phyloP scores from a whole-genome alignment of 495 filamentous ascomycete genomes.

The Oidiodendron maius region DNA sequence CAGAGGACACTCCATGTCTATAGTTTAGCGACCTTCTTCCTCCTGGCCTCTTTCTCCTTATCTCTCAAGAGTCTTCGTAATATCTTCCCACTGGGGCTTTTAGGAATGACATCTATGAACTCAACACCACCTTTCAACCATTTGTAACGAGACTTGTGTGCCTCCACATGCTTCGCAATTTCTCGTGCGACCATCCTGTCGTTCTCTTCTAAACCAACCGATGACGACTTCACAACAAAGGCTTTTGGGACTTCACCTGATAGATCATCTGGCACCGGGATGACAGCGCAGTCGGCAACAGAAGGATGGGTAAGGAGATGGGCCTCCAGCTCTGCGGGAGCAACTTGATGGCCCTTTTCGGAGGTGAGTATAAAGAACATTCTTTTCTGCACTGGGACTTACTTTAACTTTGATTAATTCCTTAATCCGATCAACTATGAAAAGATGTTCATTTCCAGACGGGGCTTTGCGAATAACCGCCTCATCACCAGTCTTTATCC shows the following conservation, averaged over 20 bases:
- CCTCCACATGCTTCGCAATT: slow-evolving; percentile 71
- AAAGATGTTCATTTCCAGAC: slow-evolving; percentile 65
- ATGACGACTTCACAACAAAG: slow-evolving; percentile 69
- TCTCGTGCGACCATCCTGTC: slow-evolving; percentile 53
- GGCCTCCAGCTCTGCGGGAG: slow-evolving; percentile 85
- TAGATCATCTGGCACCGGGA: slow-evolving; percentile 67
- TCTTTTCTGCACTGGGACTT: slow-evolving; percentile 13
- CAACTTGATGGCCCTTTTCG: slow-evolving; percentile 76
- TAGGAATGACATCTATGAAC: slow-evolving; percentile 72
- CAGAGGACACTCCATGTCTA: too few species aligned
- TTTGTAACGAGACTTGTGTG: slow-evolving; percentile 83
- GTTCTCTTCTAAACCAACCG: slow-evolving; percentile 49
- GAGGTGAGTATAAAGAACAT: neutral
- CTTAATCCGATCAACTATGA: slow-evolving; percentile 85
- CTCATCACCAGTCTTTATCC: slow-evolving; percentile 85
- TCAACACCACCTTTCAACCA: slow-evolving; percentile 81
- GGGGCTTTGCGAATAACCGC: slow-evolving; percentile 61
- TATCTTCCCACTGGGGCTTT: slow-evolving; percentile 93
- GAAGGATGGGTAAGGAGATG: slow-evolving; percentile 77
- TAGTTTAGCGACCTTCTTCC: slow-evolving; percentile 17
- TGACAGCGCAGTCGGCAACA: slow-evolving; percentile 80
- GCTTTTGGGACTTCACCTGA: slow-evolving; percentile 86
- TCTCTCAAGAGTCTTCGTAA: slow-evolving; percentile 75
- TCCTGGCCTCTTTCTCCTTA: slow-evolving; percentile 53
- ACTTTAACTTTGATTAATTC: slow-evolving; percentile 94